Conservation (phyloP, 768 basidiomycete genomes). For the Chalciporus piperatus region DNA sequence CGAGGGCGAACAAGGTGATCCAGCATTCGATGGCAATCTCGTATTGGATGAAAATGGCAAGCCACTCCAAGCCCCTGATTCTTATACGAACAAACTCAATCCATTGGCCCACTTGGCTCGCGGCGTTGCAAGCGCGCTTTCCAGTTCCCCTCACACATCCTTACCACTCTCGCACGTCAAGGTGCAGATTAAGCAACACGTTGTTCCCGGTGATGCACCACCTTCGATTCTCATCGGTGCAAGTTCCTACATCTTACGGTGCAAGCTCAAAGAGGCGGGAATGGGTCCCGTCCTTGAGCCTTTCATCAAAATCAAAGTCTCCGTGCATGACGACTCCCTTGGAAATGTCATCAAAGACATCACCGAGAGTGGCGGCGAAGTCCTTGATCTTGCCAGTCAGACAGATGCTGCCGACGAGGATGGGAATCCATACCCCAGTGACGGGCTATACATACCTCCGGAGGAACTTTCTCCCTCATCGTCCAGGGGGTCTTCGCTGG, state of each 20-base stretch:
- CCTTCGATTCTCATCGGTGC: slow-evolving; percentile 64
- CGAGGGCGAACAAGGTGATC: slow-evolving; percentile 58
- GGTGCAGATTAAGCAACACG: slow-evolving; percentile 49
- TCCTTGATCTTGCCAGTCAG: slow-evolving; percentile 56
- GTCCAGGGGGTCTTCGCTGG: slow-evolving; percentile 23
- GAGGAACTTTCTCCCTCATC: slow-evolving; percentile 73
- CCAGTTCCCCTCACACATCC: slow-evolving; percentile 75
- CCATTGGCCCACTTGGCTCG: slow-evolving; percentile 56
- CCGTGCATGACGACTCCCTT: slow-evolving; percentile 61
- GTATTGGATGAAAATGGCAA: slow-evolving; percentile 55
- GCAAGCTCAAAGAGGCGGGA: slow-evolving; percentile 57
- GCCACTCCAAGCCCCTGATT: slow-evolving; percentile 51
- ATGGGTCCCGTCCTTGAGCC: slow-evolving; percentile 79
- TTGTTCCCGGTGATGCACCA: slow-evolving; percentile 40
- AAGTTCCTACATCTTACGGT: slow-evolving; percentile 60
- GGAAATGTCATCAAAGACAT: slow-evolving; percentile 82
- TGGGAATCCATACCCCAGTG: slow-evolving; percentile 45
- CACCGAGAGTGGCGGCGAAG: slow-evolving; percentile 80
- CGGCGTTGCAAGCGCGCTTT: slow-evolving; percentile 69
- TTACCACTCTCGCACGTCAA: slow-evolving; percentile 64
- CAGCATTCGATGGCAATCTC: slow-evolving; percentile 75
- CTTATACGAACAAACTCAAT: slow-evolving; percentile 40
- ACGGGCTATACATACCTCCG: slow-evolving; percentile 75
- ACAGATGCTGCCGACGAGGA: slow-evolving; percentile 38
- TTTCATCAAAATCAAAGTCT: slow-evolving; percentile 66